phyloP scores from a whole-genome alignment of 768 basidiomycete genomes.

The Xanthoconium stramineum region DNA sequence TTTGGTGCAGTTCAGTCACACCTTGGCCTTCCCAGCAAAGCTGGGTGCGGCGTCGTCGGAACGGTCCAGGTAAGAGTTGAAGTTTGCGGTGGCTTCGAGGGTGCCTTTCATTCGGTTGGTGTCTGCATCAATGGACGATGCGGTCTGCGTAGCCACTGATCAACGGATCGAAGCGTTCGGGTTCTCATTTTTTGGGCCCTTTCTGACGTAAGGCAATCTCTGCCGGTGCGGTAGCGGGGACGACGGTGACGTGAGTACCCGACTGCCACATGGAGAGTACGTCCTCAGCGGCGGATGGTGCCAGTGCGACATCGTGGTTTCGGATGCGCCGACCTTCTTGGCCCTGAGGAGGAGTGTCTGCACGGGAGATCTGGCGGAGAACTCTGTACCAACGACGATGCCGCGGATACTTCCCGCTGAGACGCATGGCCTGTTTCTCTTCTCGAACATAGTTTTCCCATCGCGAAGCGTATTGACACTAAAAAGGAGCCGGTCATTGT shows the following conservation, averaged over 20 bases:
- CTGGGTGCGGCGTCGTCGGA: conserved; percentile 1
- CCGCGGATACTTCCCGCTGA: conserved; percentile 21
- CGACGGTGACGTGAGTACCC: conserved; percentile 3
- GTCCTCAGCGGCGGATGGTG: conserved; percentile 6
- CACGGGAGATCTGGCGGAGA: conserved; percentile 3
- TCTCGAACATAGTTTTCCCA: conserved; percentile 14
- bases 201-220: conserved; percentile 3
- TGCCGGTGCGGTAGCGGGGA: conserved; percentile 7
- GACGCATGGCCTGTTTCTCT: conserved; percentile 1
- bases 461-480: conserved; percentile 15
- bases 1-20: conserved; percentile 10
- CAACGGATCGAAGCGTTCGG: conserved; percentile 16
- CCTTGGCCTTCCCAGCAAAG: conserved; percentile 11
- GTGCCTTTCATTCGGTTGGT: background rate
- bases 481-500: conserved; percentile 17
- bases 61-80: conserved; percentile 21
- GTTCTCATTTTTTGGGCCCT: conserved; percentile 3
- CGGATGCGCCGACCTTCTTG: conserved; percentile 12
- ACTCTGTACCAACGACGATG: conserved; percentile 12
- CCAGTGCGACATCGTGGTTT: conserved; percentile 9
- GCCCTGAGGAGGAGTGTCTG: conserved; percentile 10
- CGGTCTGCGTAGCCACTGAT: conserved; percentile 6
- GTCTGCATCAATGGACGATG: background rate
- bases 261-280: background rate
- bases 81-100: conserved; percentile 17